Evolutionary conservation across 805 yeast genomes (phyloP).

Genomic region (Wickerhamiella allomyrinae): DNA sequence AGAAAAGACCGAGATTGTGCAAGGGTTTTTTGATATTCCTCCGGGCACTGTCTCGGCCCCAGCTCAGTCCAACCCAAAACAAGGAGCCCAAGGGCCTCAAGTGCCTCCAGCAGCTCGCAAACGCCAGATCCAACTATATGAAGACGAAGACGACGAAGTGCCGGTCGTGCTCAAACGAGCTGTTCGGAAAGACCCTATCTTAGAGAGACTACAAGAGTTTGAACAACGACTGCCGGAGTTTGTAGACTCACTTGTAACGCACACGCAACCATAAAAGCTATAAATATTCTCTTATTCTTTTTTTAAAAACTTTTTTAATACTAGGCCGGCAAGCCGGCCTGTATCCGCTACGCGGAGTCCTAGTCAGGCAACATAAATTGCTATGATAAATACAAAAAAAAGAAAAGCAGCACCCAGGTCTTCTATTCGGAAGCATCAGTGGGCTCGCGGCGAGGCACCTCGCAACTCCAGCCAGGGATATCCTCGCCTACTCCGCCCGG

Average conservation of each 20-base stretch:
- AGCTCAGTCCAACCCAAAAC: not conserved
- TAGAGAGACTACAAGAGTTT: not conserved
- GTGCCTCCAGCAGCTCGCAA: slow-evolving; percentile 4
- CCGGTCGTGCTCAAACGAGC: slow-evolving; percentile 1
- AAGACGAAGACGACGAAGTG: slow-evolving; percentile 25
- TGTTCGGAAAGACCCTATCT: not conserved
- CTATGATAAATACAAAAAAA: slow-evolving; percentile 15
- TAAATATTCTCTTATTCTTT: too few relatives aligned
- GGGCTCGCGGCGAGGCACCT: slow-evolving; percentile 25
- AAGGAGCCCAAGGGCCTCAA: too few relatives aligned
- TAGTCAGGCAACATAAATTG: too few relatives aligned
- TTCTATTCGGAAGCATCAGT: not conserved
- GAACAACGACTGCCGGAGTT: not conserved
- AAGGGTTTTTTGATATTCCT: slow-evolving; percentile 37
- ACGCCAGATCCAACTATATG: slow-evolving; percentile 21
- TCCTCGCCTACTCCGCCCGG: slow-evolving; percentile 74
- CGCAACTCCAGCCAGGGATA: slow-evolving; percentile 81
- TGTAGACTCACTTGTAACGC: not conserved
- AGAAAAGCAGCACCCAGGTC: not conserved
- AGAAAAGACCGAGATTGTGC: slow-evolving; percentile 28
- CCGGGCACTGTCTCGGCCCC: not conserved
- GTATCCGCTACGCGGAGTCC: too few relatives aligned
- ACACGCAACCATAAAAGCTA: too few relatives aligned
- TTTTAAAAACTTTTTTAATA: too few relatives aligned
- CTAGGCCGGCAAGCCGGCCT: too few relatives aligned